Base-by-base conservation (phyloP, 768 basidiomycete genomes). In the Pholiota conissans region DNA sequence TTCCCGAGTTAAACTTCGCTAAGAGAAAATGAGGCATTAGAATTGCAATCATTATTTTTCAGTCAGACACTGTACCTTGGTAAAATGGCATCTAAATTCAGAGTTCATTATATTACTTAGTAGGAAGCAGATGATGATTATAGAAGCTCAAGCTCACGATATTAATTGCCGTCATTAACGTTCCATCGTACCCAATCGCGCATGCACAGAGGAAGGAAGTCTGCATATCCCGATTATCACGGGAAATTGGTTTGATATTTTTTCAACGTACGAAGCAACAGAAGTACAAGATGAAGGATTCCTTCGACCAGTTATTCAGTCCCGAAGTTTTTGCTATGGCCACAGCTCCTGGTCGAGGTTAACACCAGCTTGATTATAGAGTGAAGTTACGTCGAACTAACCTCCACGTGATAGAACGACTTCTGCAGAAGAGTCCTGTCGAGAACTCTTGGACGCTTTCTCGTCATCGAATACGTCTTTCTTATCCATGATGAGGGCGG, bases 121-220 rank as follows among this genome's bases (percentile, higher is more conserved):
- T n/a, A n/a, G n/a, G n/a, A n/a, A n/a, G n/a, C n/a, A n/a, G n/a
- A n/a, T n/a, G n/a, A n/a, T n/a, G n/a, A n/a, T n/a, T n/a, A n/a
- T n/a, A n/a, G n/a, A n/a, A n/a, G n/a, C n/a, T n/a, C n/a, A n/a
- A n/a, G 14, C 49, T 49, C 29, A 49, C 49, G 14, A 49, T 49
- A 14, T 49, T 49, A 9, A 49, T 49, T 11, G 49, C 49, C 10
- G 49, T 49, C 49, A 49, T 49, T 16, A 49, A 18, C 6, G 49
- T 49, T 0, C 49, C 49, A 49, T 49, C 49, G 28, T 49, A 49
- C n/a, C 49, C 49, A 11, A 49, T 29, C 13, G 49, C 49, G 16
- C 49, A 49, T 14, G 49, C 49, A 49, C 49, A 18, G 9, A 49
- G 26, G n/a, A 49, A 49, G 34, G 49, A 49, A 10, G 49, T 49